Evolutionary conservation across 2,329 filamentous ascomycete genomes (phyloP).

Genomic region (Aureobasidium sp.): DNA sequence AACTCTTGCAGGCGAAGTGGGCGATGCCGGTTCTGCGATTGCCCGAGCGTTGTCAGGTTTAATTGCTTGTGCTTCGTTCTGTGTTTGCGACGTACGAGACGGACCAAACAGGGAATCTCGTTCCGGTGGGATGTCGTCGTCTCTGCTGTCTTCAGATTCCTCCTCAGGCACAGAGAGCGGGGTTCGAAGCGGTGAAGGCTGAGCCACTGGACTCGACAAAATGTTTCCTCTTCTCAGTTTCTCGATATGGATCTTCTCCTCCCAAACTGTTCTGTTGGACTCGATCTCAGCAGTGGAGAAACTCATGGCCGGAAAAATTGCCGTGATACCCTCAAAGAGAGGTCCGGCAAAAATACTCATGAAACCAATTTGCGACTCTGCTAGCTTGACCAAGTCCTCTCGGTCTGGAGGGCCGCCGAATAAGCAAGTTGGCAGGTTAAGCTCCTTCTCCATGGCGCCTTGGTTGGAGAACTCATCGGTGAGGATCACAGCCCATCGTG

Average conservation of each 20-base stretch:
- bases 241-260: constrained; percentile 58
- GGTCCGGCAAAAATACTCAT: constrained; percentile 95
- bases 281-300: constrained; percentile 80
- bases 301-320: constrained; percentile 75
- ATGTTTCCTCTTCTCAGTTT: constrained; percentile 41
- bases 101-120: constrained; percentile 12
- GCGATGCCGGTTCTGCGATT: constrained; percentile 4
- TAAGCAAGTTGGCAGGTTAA: constrained; percentile 80
- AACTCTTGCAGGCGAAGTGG: background rate
- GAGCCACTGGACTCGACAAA: constrained; percentile 16
- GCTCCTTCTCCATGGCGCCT: constrained; percentile 80
- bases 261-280: constrained; percentile 68
- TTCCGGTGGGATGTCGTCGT: constrained; percentile 25
- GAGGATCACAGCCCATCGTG: constrained; percentile 87
- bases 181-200: constrained; percentile 19
- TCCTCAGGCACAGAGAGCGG: constrained; percentile 26
- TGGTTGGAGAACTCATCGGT: constrained; percentile 93
- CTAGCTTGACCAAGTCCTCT: constrained; percentile 74
- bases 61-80: background rate
- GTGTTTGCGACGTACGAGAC: constrained; percentile 9
- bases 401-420: constrained; percentile 72
- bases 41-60: constrained; percentile 3
- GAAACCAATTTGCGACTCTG: constrained; percentile 85
- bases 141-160: constrained; percentile 26
- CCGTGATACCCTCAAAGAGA: constrained; percentile 79